Evolutionary conservation across 1,139 yeast genomes (phyloP), one percentile per base, ranked within the genome.

Genomic region (Hyphopichia khmerensis): DNA sequence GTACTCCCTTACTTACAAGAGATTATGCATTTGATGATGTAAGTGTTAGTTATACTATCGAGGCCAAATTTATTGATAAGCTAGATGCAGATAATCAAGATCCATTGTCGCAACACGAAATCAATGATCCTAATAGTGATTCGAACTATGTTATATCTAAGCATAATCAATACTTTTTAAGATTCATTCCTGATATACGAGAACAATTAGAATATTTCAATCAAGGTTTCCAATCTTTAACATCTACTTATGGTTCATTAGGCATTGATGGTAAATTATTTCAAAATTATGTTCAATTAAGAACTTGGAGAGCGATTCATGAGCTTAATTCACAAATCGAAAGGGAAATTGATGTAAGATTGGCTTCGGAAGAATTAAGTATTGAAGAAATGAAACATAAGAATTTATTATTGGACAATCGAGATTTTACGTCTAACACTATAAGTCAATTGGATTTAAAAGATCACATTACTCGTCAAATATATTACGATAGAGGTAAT

Each of bases 1-100:
- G 79, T 3, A 69, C 77, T 1, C 79, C 79, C 2, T 50, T 73
- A 9, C 52, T 69, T 35, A 69, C 76, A 11, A 63, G 61, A 41
- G 79, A 74, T 50, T 67, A 70, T 47, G 50, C 68, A 9, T 70
- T 71, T 48, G 77, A 70, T 10, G 71, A 71, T 45, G 57, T 68
- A 27, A 69, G 75, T 52, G 58, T 73, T 18, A 62, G 69, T 33
- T 74, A 74, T 46, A 62, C 75, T 2, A 70, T 74, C 17, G 78
- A 74, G 52, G 70, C 72, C 50, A 58, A 65, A 40, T 67, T 73
- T 45, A 72, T 73, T 39, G 77, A 73, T 46, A 67, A 69, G 45
- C 42, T 63, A 35, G 40, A 40, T 23, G 48, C 65, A 3, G 55
- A 56, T 17, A 53, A 55, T 39, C 61, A 62, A 29, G 57, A 55